phyloP scores from a whole-genome alignment of 2,329 filamentous ascomycete genomes.

The Dactylellina parvicollis region DNA sequence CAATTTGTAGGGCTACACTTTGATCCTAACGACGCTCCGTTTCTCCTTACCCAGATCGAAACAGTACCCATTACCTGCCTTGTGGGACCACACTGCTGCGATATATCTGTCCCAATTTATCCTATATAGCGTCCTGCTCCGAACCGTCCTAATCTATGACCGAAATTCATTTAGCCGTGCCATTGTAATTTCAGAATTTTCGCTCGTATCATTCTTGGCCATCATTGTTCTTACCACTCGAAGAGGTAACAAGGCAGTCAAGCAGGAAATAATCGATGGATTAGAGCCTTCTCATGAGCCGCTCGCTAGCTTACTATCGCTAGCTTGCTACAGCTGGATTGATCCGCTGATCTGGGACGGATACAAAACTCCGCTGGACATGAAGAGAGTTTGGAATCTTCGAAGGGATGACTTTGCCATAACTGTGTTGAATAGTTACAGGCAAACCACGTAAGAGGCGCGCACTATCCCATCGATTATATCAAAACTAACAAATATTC shows the following conservation, averaged over 20 bases:
- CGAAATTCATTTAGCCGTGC: conserved; percentile 70
- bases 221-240: conserved; percentile 81
- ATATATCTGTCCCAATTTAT: conserved; percentile 88
- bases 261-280: conserved; percentile 87
- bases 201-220: conserved; percentile 77
- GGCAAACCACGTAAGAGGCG: conserved; percentile 71
- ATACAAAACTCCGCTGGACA: conserved; percentile 83
- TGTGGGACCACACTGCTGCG: conserved; percentile 92
- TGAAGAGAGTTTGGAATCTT: conserved; percentile 91
- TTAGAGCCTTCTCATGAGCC: conserved; percentile 88
- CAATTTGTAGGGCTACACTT: conserved; percentile 70
- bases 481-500: not conserved
- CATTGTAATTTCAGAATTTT: conserved; percentile 78
- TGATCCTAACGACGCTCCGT: conserved; percentile 76
- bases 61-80: conserved; percentile 72
- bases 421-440: conserved; percentile 80
- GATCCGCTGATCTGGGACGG: conserved; percentile 89
- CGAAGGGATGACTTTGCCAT: conserved; percentile 87
- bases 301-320: conserved; percentile 84
- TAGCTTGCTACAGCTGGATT: conserved; percentile 89
- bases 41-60: conserved; percentile 70
- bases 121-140: conserved; percentile 78
- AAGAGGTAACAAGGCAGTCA: conserved; percentile 88
- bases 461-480: not conserved
- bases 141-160: conserved; percentile 83